phyloP scores from a whole-genome alignment of 2,329 filamentous ascomycete species.

The Penicillium psychrosexuale region DNA sequence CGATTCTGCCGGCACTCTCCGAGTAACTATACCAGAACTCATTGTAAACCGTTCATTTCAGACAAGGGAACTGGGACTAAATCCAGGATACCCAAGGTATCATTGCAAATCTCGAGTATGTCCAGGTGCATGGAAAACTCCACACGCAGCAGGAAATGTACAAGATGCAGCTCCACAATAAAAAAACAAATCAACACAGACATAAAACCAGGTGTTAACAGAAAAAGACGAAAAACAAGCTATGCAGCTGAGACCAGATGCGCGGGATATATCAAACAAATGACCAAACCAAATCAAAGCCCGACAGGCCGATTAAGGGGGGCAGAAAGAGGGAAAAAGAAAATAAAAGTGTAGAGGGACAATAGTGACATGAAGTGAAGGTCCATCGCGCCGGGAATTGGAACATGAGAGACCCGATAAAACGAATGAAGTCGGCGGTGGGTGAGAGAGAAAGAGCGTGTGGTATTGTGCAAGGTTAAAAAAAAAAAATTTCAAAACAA shows the following conservation, averaged over 20 bases:
- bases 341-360: slow-evolving; percentile 14
- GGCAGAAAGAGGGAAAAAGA: neutral
- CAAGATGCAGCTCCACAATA: slow-evolving; percentile 9
- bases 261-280: slow-evolving; percentile 24
- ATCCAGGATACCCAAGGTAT: slow-evolving; percentile 7
- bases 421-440: slow-evolving; percentile 24
- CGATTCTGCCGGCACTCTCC: neutral
- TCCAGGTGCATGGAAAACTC: slow-evolving; percentile 7
- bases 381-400: slow-evolving; percentile 23
- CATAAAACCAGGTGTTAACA: neutral
- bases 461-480: slow-evolving; percentile 6
- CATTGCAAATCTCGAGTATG: slow-evolving; percentile 11
- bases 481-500: neutral
- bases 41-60: neutral
- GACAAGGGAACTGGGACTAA: neutral
- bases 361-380: slow-evolving; percentile 29
- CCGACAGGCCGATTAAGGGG: slow-evolving; percentile 8
- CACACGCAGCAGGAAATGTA: slow-evolving; percentile 18
- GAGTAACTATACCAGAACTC: neutral
- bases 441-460: slow-evolving; percentile 8
- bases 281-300: slow-evolving; percentile 9
- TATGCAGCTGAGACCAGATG: slow-evolving; percentile 20
- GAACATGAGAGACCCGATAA: slow-evolving; percentile 13
- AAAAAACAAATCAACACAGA: neutral
- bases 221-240: slow-evolving; percentile 11